A percentile compares a stretch with the other conserved stretches of the same genome.
Evolutionary conservation across 805 yeast genomes (phyloP).

Genomic region (Yarrowia osloensis): DNA sequence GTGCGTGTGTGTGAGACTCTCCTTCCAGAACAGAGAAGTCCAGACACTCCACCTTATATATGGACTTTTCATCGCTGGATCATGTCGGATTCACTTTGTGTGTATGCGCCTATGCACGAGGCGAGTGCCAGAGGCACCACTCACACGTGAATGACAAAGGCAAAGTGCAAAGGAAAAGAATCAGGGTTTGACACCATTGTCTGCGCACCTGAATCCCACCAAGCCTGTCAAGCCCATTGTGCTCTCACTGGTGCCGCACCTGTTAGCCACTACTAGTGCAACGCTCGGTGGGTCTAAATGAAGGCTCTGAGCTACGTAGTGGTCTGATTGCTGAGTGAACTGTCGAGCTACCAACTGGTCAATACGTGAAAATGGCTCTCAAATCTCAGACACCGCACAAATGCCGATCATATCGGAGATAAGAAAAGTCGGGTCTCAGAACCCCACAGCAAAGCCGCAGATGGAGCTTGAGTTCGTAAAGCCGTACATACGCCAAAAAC

Average conservation of each 20-base stretch:
- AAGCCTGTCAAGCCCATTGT: not conserved
- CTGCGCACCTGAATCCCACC: not conserved
- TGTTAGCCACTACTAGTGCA: not conserved
- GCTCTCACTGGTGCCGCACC: not conserved
- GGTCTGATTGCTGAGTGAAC: too few relatives aligned
- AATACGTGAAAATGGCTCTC: not conserved
- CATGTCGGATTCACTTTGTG: not conserved
- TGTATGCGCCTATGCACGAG: not conserved
- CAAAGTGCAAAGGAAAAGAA: not conserved
- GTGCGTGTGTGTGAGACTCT: not conserved
- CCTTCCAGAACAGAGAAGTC: not conserved
- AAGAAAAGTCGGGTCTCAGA: not conserved
- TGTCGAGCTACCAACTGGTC: too few relatives aligned
- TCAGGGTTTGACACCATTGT: slow-evolving; percentile 8
- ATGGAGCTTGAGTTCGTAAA: not conserved
- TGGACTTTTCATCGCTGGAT: not conserved
- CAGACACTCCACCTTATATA: not conserved
- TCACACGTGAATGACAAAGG: not conserved
- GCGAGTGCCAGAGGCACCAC: not conserved
- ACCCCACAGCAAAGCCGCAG: slow-evolving; percentile 8
- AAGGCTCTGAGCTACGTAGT: too few relatives aligned
- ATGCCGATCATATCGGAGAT: not conserved
- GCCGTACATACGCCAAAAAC: not conserved
- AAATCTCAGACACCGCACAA: not conserved
- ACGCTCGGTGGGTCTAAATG: not conserved